These are phyloP conservation scores for Ormosia semicastrata DNA, from an alignment of 306 rosid species.

Conservation along the genomic window DNA sequence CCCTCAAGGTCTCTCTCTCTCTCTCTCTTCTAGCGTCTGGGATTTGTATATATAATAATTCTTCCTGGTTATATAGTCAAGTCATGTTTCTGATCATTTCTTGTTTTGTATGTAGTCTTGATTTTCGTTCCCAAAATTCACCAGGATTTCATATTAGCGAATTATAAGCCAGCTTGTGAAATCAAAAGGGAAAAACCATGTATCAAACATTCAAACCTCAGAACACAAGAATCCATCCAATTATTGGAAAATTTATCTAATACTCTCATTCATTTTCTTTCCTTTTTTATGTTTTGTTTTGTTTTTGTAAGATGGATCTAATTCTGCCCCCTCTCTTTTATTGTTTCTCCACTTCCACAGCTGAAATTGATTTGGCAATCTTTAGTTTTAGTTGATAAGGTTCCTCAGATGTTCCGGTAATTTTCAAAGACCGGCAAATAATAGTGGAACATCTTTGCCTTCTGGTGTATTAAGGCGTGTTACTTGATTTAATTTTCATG, in stretches of 20 bases:
- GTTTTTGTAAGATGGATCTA: constrained; percentile 14
- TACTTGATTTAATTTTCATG: background rate
- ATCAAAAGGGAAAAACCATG: background rate
- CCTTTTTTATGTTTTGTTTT: background rate
- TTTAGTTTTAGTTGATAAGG: background rate
- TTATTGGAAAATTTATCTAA: background rate
- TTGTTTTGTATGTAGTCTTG: background rate
- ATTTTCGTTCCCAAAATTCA: background rate
- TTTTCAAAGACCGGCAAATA: background rate
- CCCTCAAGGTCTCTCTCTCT: constrained; percentile 73
- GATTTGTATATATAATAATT: background rate
- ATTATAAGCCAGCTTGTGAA: background rate
- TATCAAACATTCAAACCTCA: background rate
- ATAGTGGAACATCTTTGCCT: background rate
- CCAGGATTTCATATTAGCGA: background rate
- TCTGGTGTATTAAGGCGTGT: background rate
- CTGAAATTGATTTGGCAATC: background rate
- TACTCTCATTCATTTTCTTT: background rate
- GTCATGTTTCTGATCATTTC: background rate
- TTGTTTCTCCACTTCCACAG: background rate
- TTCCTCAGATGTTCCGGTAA: background rate
- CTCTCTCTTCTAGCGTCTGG: background rate
- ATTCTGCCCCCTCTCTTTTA: background rate
- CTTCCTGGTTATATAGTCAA: background rate
- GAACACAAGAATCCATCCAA: background rate